phyloP scores from a whole-genome alignment of 1,284 basidiomycete genomes.

The Tilletiaria anomala region DNA sequence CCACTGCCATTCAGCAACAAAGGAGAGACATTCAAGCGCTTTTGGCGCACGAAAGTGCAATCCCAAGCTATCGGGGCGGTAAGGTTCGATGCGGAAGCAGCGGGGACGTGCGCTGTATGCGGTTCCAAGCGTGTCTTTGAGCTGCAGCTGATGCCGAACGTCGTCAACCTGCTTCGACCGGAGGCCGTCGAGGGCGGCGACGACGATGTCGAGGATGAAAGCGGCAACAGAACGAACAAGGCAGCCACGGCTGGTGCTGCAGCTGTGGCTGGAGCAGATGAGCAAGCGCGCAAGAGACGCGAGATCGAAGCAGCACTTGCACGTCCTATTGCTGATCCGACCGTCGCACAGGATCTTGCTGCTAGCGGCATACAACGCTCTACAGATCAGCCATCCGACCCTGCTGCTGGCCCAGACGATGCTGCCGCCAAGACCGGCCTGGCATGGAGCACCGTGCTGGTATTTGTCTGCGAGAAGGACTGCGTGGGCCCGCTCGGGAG shows the following conservation, averaged over 20 bases:
- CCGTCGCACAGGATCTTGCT: slow-evolving; percentile 2
- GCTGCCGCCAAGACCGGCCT: slow-evolving; percentile 13
- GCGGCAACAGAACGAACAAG: slow-evolving; percentile 1
- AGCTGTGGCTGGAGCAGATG: slow-evolving; percentile 4
- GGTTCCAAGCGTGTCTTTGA: slow-evolving; percentile 27
- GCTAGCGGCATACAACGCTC: slow-evolving; percentile 1
- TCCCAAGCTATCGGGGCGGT: not conserved
- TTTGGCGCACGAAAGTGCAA: slow-evolving; percentile 15
- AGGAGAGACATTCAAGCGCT: slow-evolving; percentile 16
- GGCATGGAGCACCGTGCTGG: slow-evolving; percentile 29
- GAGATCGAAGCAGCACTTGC: slow-evolving; percentile 28
- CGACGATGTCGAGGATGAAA: not conserved
- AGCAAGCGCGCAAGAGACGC: slow-evolving; percentile 9
- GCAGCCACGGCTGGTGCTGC: slow-evolving; percentile 1
- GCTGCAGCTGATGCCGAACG: slow-evolving; percentile 38
- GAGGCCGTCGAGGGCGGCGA: slow-evolving; percentile 7
- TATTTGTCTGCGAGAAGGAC: slow-evolving; percentile 31
- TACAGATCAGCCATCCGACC: slow-evolving; percentile 1
- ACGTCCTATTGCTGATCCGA: slow-evolving; percentile 7
- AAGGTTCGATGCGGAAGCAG: not conserved
- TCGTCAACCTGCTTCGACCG: slow-evolving; percentile 26
- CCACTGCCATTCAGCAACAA: slow-evolving; percentile 25
- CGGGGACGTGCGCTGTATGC: slow-evolving; percentile 14
- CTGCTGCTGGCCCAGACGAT: not conserved
- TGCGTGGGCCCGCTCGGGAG: slow-evolving; percentile 7